phyloP scores from a whole-genome alignment of 176 grass and related monocot species.

The Rhynchospora pubera region DNA sequence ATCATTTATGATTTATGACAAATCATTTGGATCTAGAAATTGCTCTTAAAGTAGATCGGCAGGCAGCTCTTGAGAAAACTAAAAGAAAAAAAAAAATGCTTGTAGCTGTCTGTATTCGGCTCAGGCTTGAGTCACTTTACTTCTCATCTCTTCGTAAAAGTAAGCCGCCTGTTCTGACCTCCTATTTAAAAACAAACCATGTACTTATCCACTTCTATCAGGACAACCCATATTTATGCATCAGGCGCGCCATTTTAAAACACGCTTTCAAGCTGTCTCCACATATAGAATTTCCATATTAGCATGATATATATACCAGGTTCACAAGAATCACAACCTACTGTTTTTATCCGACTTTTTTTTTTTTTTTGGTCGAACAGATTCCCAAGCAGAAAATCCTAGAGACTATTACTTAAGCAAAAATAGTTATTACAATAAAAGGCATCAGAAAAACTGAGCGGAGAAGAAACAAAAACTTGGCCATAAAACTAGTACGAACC shows the following conservation, averaged over 20 bases:
- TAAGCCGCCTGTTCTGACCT: constrained; percentile 50
- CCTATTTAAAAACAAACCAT: constrained; percentile 70
- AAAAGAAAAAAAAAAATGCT: constrained; percentile 33
- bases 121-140: constrained; percentile 58
- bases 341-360: constrained; percentile 45
- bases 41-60: neutral
- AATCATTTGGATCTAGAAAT: neutral
- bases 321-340: neutral
- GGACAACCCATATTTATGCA: constrained; percentile 52
- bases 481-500: too few relatives aligned
- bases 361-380: too few relatives aligned
- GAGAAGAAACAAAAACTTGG: too few relatives aligned
- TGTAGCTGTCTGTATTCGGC: constrained; percentile 54
- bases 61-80: constrained; percentile 28
- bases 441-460: too few relatives aligned
- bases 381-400: too few relatives aligned
- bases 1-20: neutral
- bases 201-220: constrained; percentile 73
- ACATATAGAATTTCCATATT: constrained; percentile 68
- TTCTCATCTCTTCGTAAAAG: constrained; percentile 75
- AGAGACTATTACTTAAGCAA: too few relatives aligned
- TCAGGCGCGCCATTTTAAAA: constrained; percentile 58
- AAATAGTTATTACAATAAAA: too few relatives aligned
- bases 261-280: constrained; percentile 60
- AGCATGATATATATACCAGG: constrained; percentile 50